Evolutionary conservation across 176 grass and related monocot genomes (phyloP).

Genomic region (Raddia guianensis): DNA sequence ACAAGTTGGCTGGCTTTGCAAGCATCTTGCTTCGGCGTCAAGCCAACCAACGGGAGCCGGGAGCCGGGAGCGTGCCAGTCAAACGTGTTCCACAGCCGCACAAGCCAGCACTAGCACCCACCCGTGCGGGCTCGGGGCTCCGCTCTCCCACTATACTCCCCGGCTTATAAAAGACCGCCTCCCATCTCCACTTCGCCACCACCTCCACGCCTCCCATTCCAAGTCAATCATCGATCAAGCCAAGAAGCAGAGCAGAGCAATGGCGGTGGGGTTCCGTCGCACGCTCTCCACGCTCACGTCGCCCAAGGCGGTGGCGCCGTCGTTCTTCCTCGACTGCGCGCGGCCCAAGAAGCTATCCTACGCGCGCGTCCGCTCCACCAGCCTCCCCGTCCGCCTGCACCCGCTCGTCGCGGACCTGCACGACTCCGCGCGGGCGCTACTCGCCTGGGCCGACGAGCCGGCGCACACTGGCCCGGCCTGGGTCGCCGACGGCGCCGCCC

Average conservation of each 20-base stretch:
- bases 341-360: slow-evolving; percentile 61
- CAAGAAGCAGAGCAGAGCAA: not conserved
- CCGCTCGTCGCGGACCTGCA: slow-evolving; percentile 61
- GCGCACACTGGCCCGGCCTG: slow-evolving; percentile 37
- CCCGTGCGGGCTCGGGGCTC: slow-evolving; percentile 53
- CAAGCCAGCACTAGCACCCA: slow-evolving; percentile 1
- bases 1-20: slow-evolving; percentile 27
- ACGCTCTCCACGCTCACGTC: slow-evolving; percentile 49
- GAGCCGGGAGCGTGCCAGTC: not conserved
- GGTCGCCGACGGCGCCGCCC: slow-evolving; percentile 43
- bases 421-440: slow-evolving; percentile 48
- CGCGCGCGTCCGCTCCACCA: slow-evolving; percentile 52
- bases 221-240: not conserved
- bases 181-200: not conserved
- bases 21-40: slow-evolving; percentile 46
- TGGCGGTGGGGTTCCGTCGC: slow-evolving; percentile 59
- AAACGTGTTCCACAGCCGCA: slow-evolving; percentile 27
- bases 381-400: slow-evolving; percentile 62
- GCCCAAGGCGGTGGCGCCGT: slow-evolving; percentile 37
- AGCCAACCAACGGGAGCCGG: not conserved
- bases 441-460: slow-evolving; percentile 38
- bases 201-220: not conserved
- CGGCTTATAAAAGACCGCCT: slow-evolving; percentile 43
- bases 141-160: not conserved
- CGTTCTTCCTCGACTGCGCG: slow-evolving; percentile 53